A percentile compares a stretch with the other conserved stretches of the same genome.
Evolutionary conservation across 2,329 filamentous ascomycete genomes (phyloP).

Genomic region (Lithohypha guttulata): DNA sequence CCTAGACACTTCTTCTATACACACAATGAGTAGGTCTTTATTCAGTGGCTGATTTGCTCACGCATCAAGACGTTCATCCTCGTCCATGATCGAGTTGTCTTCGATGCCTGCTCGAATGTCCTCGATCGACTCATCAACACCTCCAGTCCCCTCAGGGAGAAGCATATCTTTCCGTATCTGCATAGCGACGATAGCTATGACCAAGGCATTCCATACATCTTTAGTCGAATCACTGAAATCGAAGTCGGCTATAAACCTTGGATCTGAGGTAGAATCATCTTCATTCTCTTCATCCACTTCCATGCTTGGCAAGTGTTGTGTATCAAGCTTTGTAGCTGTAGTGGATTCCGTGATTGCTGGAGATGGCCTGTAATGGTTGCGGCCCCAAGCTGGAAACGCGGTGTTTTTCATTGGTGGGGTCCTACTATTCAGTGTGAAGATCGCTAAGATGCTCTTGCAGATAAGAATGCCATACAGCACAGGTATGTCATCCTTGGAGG

Average conservation of each 20-base stretch:
- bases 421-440: constrained; percentile 10
- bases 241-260: constrained; percentile 41
- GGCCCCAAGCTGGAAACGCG: not conserved
- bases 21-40: no score
- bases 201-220: constrained; percentile 52
- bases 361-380: not conserved
- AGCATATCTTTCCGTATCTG: constrained; percentile 36
- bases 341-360: constrained; percentile 4
- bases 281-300: constrained; percentile 2
- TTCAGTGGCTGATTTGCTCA: no score
- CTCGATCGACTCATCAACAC: not conserved
- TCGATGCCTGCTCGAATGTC: constrained; percentile 3
- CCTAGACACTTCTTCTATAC: no score
- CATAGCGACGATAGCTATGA: constrained; percentile 45
- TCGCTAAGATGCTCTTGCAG: constrained; percentile 5
- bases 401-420: constrained; percentile 16
- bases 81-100: not conserved
- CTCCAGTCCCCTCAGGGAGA: not conserved
- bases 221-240: constrained; percentile 42
- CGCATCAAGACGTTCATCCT: constrained; percentile 5
- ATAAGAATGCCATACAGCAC: constrained; percentile 8
- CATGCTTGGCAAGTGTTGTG: no score
- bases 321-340: not conserved
- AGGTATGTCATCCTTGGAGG: constrained; percentile 5
- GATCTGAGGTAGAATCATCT: constrained; percentile 8